Conservation (phyloP, 2,329 filamentous ascomycete genomes). For the Neonectria magnoliae region DNA sequence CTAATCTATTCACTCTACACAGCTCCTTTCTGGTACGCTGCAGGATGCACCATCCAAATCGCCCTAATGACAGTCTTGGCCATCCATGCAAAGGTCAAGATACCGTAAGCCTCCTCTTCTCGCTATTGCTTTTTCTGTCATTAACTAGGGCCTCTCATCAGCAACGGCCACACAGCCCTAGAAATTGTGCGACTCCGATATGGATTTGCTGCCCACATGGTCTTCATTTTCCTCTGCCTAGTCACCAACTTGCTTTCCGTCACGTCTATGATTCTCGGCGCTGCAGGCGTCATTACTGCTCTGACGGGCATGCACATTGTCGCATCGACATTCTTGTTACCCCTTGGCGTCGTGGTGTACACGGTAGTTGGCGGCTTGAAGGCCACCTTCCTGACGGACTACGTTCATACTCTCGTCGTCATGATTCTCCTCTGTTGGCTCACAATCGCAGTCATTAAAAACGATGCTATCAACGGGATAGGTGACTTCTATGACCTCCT, state of each 20-base stretch:
- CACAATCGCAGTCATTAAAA: constrained; percentile 75
- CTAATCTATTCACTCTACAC: neutral
- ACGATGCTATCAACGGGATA: constrained; percentile 74
- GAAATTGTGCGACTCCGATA: constrained; percentile 22
- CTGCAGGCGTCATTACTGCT: constrained; percentile 21
- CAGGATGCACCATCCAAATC: constrained; percentile 23
- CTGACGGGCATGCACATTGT: constrained; percentile 22
- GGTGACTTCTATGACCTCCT: constrained; percentile 78
- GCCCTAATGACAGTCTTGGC: constrained; percentile 22
- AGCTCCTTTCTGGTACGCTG: constrained; percentile 25
- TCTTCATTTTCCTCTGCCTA: constrained; percentile 19
- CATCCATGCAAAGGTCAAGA: constrained; percentile 23
- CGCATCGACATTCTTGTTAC: constrained; percentile 15
- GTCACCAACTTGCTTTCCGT: constrained; percentile 20
- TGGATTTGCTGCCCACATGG: constrained; percentile 19
- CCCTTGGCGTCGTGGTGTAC: constrained; percentile 65
- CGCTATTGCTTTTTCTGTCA: too few species aligned
- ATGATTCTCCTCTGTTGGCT: constrained; percentile 85
- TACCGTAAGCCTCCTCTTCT: constrained; percentile 5
- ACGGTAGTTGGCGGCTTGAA: constrained; percentile 80
- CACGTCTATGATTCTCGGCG: constrained; percentile 21
- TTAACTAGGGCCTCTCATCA: neutral
- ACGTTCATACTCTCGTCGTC: constrained; percentile 80
- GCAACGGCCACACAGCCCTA: constrained; percentile 18
- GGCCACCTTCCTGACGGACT: constrained; percentile 82